Percentiles rank a stretch among this genome's conserved stretches.
Evolutionary conservation across 225 moss, liverwort and hornwort species (phyloP).

Genomic region (Climacium dendroides): DNA sequence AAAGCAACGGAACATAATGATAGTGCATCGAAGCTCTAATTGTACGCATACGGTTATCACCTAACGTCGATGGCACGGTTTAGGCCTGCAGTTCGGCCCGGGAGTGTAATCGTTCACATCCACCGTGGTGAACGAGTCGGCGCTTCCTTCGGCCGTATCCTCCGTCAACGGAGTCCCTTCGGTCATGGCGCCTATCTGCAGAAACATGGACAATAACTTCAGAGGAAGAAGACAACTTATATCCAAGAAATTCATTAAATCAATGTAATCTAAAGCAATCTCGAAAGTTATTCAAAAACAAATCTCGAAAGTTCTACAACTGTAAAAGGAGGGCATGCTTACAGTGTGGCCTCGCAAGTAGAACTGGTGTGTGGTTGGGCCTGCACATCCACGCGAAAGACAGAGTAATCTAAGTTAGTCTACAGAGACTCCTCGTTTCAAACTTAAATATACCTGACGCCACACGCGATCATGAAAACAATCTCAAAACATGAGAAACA

Average conservation of each 20-base stretch:
- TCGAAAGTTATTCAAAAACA: fast-evolving
- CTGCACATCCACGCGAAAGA: not conserved
- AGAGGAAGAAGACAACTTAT: too few species aligned
- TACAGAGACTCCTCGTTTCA: too few species aligned
- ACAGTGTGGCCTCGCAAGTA: not conserved
- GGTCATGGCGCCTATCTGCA: not conserved
- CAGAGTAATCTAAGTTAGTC: not conserved
- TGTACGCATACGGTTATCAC: not conserved
- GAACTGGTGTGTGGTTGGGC: not conserved
- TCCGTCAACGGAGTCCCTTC: not conserved
- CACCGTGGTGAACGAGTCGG: not conserved
- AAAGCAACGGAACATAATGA: not conserved
- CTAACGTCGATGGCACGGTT: not conserved
- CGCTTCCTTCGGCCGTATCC: not conserved
- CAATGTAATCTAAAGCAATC: too few species aligned
- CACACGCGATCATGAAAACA: too few species aligned
- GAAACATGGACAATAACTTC: not conserved
- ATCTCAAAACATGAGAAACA: not conserved
- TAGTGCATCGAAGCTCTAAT: not conserved
- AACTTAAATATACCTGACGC: not conserved
- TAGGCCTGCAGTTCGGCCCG: not conserved
- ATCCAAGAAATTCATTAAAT: too few species aligned
- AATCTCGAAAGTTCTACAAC: too few species aligned
- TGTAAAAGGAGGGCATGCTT: not conserved
- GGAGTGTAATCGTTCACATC: not conserved